Conservation (phyloP, 2,329 filamentous ascomycete genomes). For the Graphilbum fragrans region DNA sequence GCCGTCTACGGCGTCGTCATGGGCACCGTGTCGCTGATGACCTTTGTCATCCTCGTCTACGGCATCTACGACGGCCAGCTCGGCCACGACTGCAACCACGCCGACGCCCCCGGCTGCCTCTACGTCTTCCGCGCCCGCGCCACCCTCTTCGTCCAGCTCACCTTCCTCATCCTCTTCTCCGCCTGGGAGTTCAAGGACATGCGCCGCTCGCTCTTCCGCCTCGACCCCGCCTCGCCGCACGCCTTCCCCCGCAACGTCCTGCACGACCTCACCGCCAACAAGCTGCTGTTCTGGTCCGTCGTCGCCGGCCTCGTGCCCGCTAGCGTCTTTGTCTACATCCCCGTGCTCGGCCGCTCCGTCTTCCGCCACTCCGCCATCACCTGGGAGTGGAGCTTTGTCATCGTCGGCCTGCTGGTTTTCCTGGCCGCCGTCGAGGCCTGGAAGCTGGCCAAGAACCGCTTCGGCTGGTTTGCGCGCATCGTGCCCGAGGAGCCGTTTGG, state of each 20-base stretch:
- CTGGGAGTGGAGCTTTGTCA: constrained; percentile 64
- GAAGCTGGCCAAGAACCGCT: constrained; percentile 53
- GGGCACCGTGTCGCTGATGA: constrained; percentile 52
- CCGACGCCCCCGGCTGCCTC: constrained; percentile 40
- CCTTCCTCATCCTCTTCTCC: constrained; percentile 61
- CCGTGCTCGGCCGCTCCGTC: constrained; percentile 54
- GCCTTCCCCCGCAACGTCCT: constrained; percentile 32
- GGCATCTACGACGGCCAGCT: constrained; percentile 43
- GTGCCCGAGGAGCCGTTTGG: too few species aligned
- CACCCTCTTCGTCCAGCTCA: constrained; percentile 61
- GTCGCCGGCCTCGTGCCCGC: constrained; percentile 47
- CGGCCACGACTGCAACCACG: constrained; percentile 50
- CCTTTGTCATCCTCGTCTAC: constrained; percentile 54
- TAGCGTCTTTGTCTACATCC: constrained; percentile 61
- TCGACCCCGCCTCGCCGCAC: constrained; percentile 40
- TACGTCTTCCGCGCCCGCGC: constrained; percentile 59
- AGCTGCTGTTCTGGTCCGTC: constrained; percentile 59
- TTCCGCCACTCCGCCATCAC: constrained; percentile 59
- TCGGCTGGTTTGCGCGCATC: not conserved
- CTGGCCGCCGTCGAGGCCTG: constrained; percentile 57
- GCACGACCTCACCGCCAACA: constrained; percentile 55
- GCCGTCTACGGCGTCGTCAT: constrained; percentile 69
- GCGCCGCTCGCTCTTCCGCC: constrained; percentile 57
- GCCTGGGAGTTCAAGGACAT: constrained; percentile 71
- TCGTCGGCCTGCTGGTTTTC: constrained; percentile 51